A percentile compares a stretch with the other conserved stretches of the same genome.
These are phyloP conservation scores for Primulina tabacum DNA, from an alignment of 257 asterid genomes.

Conservation along the genomic window DNA sequence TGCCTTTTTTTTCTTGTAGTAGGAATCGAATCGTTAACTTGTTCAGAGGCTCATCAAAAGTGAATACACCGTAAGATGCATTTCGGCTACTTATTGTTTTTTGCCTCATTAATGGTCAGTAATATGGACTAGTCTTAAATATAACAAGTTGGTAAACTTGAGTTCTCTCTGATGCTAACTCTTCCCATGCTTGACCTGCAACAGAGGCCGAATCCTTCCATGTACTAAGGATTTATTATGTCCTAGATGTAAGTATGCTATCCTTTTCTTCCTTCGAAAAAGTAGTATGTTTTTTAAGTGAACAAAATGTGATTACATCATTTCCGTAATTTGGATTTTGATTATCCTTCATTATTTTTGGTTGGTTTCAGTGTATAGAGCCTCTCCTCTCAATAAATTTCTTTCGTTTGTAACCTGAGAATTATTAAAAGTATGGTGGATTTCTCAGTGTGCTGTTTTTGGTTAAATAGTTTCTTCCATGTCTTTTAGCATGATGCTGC, in stretches of 20 bases:
- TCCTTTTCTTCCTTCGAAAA: constrained; percentile 12
- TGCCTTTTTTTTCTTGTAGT: constrained; percentile 21
- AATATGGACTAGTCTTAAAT: constrained; percentile 1
- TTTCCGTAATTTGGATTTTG: background rate
- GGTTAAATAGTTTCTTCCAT: constrained; percentile 14
- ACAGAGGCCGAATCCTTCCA: constrained; percentile 48
- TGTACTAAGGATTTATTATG: constrained; percentile 40
- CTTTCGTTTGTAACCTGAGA: background rate
- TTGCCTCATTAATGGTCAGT: background rate
- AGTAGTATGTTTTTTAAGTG: constrained; percentile 7
- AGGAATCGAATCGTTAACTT: constrained; percentile 57
- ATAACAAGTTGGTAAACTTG: constrained; percentile 16
- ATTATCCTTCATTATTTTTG: background rate
- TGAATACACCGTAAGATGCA: constrained; percentile 50
- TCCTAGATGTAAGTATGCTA: constrained; percentile 43
- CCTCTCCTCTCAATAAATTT: background rate
- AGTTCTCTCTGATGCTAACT: constrained; percentile 26
- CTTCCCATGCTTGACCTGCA: constrained; percentile 22
- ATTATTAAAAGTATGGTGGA: background rate
- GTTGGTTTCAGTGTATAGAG: background rate
- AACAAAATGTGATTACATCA: background rate
- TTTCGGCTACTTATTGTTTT: constrained; percentile 3
- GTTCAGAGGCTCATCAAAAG: constrained; percentile 60
- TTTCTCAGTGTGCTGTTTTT: constrained; percentile 2
- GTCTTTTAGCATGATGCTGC: constrained; percentile 95